Evolutionary conservation across 148 eudicot genomes (phyloP), one percentile per base, ranked within the genome.

Genomic region (Chenopodium suecicum): DNA sequence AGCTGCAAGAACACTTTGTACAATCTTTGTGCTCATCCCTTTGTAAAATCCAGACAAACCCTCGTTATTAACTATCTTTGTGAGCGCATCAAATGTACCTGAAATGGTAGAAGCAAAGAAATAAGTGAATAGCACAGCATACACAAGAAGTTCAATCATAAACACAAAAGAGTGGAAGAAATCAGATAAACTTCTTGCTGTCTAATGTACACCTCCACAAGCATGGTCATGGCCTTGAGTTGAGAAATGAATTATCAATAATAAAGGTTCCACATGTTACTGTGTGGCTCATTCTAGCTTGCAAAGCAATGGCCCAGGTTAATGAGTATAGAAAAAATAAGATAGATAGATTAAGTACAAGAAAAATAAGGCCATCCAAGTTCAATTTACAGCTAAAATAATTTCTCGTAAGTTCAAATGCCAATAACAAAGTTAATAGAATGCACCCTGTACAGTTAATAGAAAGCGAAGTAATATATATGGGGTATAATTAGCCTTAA

Each of bases 21-120:
- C 97, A 20, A 95, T 92, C 88, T 95, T 95, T 25, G 99, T 95
- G 83, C 93, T 88, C 98, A 95, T 95, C 34, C 99, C 99, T 86
- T 91, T 93, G 89, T 93, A 95, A 77, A 89, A 94, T 78, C 98
- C 97, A 68, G 91, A 70, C 56, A 90, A 85, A 13, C 99, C 98
- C 88, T 94, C 99, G 6, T 91, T 83, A 4, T 73, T 87, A 78
- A 95, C 85, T 92, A 95, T 95, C 92, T 94, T 94, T 88, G 76
- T 60, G 65, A 95, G 85, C 44, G 98, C 99, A 79, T 95, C 99
- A 11, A 62, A 22, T 20, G 99, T 95, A 81, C 98, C 99, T 95
- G 90, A 62, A 71, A 75, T 31, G 11, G 20, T 41, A 2, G 48
- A 79, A 19, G 13, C 7, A 58, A 44, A 54, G 17, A 16, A 22